Evolutionary conservation across 352 stramenopile genomes (phyloP).

Genomic region (Globisporangium ultimum): DNA sequence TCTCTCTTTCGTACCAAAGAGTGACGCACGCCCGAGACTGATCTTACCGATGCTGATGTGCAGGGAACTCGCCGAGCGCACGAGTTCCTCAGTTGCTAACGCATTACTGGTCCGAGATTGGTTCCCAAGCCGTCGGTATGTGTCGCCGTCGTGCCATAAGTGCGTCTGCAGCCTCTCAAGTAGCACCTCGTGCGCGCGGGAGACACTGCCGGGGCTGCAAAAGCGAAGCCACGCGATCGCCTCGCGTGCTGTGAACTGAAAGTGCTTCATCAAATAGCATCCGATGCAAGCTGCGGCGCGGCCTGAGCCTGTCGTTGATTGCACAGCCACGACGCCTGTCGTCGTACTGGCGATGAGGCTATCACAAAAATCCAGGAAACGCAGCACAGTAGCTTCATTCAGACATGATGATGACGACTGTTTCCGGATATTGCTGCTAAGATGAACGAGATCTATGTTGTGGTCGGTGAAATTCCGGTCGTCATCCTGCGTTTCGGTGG

Average conservation of each 20-base stretch:
- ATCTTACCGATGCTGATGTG: conserved; percentile 72
- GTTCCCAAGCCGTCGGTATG: conserved; percentile 22
- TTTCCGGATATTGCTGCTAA: conserved; percentile 64
- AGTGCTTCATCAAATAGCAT: conserved; percentile 99
- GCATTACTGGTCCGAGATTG: conserved; percentile 2
- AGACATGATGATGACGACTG: conserved; percentile 38
- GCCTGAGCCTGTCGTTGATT: conserved; percentile 66
- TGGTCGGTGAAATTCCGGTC: conserved; percentile 68
- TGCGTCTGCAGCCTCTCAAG: conserved; percentile 83
- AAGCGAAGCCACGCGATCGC: conserved; percentile 95
- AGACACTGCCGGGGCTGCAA: conserved; percentile 87
- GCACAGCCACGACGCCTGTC: conserved; percentile 51
- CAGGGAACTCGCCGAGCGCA: neutral
- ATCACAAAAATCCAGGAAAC: conserved; percentile 91
- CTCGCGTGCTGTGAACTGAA: conserved; percentile 91
- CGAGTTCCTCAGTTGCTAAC: neutral
- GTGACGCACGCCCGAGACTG: conserved; percentile 41
- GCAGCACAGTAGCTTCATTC: conserved; percentile 65
- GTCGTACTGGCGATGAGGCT: conserved; percentile 13
- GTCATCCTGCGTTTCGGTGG: conserved; percentile 84
- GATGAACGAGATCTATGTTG: conserved; percentile 90
- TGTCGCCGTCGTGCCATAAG: conserved; percentile 66
- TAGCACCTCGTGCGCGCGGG: conserved; percentile 85
- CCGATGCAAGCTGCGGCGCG: conserved; percentile 94
- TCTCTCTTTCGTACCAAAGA: conserved; percentile 50